These are phyloP conservation scores for Microbotryum intermedium DNA, from an alignment of 1,284 basidiomycete genomes.

Conservation along the genomic window DNA sequence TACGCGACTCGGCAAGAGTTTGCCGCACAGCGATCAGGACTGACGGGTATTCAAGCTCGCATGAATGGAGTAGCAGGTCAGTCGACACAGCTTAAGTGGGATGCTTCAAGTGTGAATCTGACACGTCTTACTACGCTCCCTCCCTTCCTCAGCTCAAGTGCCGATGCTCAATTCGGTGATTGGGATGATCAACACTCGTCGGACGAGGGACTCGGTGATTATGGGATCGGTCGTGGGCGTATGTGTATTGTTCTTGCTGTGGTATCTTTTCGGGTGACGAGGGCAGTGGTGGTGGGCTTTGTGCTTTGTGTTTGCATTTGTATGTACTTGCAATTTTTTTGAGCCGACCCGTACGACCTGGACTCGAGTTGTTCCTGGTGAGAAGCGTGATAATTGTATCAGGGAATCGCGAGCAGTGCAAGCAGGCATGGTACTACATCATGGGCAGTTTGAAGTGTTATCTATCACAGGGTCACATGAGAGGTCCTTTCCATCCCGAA, in stretches of 20 bases:
- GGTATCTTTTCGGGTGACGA: conserved; percentile 50
- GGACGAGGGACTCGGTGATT: conserved; percentile 82
- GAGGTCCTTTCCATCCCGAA: no score
- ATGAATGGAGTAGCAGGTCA: conserved; percentile 74
- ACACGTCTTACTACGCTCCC: background rate
- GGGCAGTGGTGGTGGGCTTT: background rate
- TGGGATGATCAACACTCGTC: conserved; percentile 80
- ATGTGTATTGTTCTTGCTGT: conserved; percentile 70
- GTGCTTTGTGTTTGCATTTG: background rate
- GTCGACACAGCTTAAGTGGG: conserved; percentile 37
- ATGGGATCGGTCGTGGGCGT: conserved; percentile 75
- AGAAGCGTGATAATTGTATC: background rate
- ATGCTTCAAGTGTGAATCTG: no score
- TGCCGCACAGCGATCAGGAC: conserved; percentile 63
- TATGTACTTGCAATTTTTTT: background rate
- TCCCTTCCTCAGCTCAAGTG: conserved; percentile 55
- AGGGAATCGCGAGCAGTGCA: no score
- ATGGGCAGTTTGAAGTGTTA: no score
- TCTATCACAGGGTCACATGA: no score
- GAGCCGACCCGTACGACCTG: background rate
- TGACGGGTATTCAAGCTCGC: conserved; percentile 68
- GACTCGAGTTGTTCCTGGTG: background rate
- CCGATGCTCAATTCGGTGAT: conserved; percentile 89
- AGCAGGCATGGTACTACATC: no score
- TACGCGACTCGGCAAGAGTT: conserved; percentile 96